These are phyloP conservation scores for Venturia asperata DNA, from an alignment of 2,329 filamentous ascomycete species.

Conservation along the genomic window DNA sequence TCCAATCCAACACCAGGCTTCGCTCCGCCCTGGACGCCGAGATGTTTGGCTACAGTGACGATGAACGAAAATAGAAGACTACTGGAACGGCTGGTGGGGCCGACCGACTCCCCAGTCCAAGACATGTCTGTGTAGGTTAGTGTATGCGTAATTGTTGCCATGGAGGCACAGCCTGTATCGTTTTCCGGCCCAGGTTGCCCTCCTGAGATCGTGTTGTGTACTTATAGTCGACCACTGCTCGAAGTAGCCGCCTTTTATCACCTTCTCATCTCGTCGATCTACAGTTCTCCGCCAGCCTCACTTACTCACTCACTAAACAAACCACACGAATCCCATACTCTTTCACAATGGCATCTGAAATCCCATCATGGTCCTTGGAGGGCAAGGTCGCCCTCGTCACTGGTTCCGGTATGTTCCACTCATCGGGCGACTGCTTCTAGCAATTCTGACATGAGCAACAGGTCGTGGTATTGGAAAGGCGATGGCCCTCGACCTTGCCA, in stretches of 20 bases:
- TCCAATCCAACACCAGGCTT: not conserved
- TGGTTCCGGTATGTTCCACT: slow-evolving; percentile 38
- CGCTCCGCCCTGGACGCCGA: slow-evolving; percentile 5
- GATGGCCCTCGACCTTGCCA: slow-evolving; percentile 59
- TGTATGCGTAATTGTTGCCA: slow-evolving; percentile 13
- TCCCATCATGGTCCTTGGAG: slow-evolving; percentile 44
- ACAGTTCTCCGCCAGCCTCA: not conserved
- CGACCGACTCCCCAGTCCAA: not conserved
- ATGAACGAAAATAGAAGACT: slow-evolving; percentile 11
- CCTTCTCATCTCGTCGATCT: not conserved
- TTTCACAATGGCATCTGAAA: slow-evolving; percentile 31
- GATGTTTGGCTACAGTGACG: slow-evolving; percentile 4
- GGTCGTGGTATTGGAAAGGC: slow-evolving; percentile 59
- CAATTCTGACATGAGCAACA: slow-evolving; percentile 24
- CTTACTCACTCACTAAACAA: slow-evolving; percentile 18
- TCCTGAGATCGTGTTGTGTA: not conserved
- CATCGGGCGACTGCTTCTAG: not conserved
- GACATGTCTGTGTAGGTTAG: slow-evolving; percentile 6
- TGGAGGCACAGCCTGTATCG: slow-evolving; percentile 15
- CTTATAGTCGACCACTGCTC: slow-evolving; percentile 10
- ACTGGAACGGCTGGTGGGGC: slow-evolving; percentile 8
- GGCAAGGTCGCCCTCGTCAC: slow-evolving; percentile 50
- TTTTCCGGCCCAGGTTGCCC: not conserved
- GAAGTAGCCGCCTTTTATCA: not conserved
- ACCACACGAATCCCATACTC: slow-evolving; percentile 10